A percentile compares a stretch with the other conserved stretches of the same genome.
Conservation (phyloP, 345 rosid species). For the Salix viminalis region DNA sequence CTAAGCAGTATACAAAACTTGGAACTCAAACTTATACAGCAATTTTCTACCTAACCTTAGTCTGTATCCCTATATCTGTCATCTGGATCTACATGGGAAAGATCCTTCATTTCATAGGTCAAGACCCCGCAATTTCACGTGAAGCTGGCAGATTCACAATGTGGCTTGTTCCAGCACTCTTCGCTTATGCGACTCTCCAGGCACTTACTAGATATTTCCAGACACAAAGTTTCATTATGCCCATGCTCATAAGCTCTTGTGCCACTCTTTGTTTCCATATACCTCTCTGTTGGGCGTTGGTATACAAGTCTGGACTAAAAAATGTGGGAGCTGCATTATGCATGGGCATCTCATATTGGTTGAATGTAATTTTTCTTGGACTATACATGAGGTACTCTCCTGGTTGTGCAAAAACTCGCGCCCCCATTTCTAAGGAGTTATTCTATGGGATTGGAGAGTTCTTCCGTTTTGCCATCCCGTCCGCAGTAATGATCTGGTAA, state of each 20-base stretch:
- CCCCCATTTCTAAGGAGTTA: slow-evolving; percentile 34
- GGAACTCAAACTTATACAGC: slow-evolving; percentile 61
- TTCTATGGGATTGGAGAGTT: slow-evolving; percentile 51
- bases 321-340: slow-evolving; percentile 53
- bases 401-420: slow-evolving; percentile 41
- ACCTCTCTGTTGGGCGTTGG: slow-evolving; percentile 53
- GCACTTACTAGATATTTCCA: slow-evolving; percentile 53
- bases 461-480: slow-evolving; percentile 63
- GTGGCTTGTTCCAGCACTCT: slow-evolving; percentile 61
- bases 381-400: slow-evolving; percentile 48
- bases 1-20: slow-evolving; percentile 48
- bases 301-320: slow-evolving; percentile 40
- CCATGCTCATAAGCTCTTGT: slow-evolving; percentile 51
- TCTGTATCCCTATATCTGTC: slow-evolving; percentile 49
- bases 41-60: slow-evolving; percentile 36
- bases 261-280: slow-evolving; percentile 40
- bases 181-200: slow-evolving; percentile 53
- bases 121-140: slow-evolving; percentile 53
- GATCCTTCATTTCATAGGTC: slow-evolving; percentile 46
- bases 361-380: slow-evolving; percentile 45
- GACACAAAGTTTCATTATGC: slow-evolving; percentile 49
- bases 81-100: slow-evolving; percentile 54
- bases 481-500: slow-evolving; percentile 72
- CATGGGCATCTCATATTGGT: slow-evolving; percentile 46
- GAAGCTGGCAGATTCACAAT: slow-evolving; percentile 50